Conservation (phyloP, 2,329 filamentous ascomycete species). For the Cercospora sojina region DNA sequence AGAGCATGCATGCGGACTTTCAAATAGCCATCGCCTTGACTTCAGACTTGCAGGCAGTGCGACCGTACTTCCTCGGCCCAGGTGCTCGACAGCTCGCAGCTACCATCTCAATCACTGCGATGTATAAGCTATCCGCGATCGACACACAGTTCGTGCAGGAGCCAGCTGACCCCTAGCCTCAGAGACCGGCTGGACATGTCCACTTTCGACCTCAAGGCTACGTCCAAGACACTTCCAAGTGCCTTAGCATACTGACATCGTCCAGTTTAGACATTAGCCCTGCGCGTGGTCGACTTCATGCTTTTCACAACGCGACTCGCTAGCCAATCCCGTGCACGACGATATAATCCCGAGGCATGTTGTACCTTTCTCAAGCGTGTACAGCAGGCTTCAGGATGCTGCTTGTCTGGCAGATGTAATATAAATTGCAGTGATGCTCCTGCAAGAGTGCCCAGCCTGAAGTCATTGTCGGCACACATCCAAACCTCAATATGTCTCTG, state of each 20-base stretch:
- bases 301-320: background rate
- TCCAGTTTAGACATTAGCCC: background rate
- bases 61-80: background rate
- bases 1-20: background rate
- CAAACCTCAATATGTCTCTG: background rate
- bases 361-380: background rate
- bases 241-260: background rate
- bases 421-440: background rate
- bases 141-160: background rate
- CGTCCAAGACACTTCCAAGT: background rate
- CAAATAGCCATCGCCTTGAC: background rate
- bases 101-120: background rate
- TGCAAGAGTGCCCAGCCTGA: background rate
- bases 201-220: background rate
- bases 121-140: background rate
- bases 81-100: background rate
- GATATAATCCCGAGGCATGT: background rate
- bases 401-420: background rate
- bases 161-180: background rate
- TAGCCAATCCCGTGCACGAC: background rate
- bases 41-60: background rate
- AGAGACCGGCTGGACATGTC: background rate
- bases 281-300: background rate
- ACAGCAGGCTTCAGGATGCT: background rate
- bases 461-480: background rate